A percentile compares a stretch with the other conserved stretches of the same genome.
Conservation (phyloP, 2,329 filamentous ascomycete genomes). For the Alternaria panax region DNA sequence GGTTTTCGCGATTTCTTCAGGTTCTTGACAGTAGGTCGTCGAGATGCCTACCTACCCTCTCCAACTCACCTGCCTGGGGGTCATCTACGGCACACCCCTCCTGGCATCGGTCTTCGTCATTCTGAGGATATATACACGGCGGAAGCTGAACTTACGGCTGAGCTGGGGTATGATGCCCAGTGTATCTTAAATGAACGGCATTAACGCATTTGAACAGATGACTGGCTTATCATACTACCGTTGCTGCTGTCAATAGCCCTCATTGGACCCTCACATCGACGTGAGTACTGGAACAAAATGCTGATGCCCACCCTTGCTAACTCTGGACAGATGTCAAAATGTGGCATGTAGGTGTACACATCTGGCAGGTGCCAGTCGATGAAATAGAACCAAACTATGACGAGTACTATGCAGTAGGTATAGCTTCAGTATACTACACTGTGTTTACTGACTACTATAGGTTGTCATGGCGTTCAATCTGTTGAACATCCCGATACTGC, state of each 20-base stretch:
- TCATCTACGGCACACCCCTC: constrained; percentile 45
- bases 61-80: constrained; percentile 48
- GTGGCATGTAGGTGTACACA: constrained; percentile 50
- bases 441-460: constrained; percentile 19
- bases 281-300: constrained; percentile 27
- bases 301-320: constrained; percentile 12
- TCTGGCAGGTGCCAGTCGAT: constrained; percentile 45
- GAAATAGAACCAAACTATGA: constrained; percentile 48
- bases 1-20: constrained; percentile 39
- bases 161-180: constrained; percentile 43
- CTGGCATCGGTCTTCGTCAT: constrained; percentile 46
- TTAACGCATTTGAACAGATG: constrained; percentile 41
- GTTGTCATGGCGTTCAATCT: constrained; percentile 50
- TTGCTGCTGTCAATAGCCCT: constrained; percentile 47
- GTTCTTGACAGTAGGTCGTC: constrained; percentile 32
- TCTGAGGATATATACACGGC: constrained; percentile 48
- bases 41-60: constrained; percentile 50
- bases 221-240: constrained; percentile 50
- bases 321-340: constrained; percentile 44
- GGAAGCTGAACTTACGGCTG: constrained; percentile 47
- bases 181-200: constrained; percentile 9
- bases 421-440: not conserved
- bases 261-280: constrained; percentile 47
- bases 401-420: constrained; percentile 45
- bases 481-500: constrained; percentile 51